Percentiles rank a stretch among this genome's conserved stretches.
Evolutionary conservation across 208 protist species (phyloP).

Genomic region (Leishmania arabica): DNA sequence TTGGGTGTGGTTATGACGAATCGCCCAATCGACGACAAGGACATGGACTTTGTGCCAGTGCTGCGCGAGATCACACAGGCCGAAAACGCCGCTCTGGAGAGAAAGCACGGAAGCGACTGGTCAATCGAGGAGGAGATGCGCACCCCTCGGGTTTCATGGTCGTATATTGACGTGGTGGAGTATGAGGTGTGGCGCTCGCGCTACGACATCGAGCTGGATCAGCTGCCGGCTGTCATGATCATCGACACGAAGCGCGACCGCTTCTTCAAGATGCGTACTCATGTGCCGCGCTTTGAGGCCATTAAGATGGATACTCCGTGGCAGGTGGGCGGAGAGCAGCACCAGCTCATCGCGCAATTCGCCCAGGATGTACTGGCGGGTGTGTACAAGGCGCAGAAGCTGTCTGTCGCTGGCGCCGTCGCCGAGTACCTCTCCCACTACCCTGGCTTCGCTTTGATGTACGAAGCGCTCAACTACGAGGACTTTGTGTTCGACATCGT

Average conservation of each 20-base stretch:
- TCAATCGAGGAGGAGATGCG: conserved; percentile 33
- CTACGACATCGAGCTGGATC: conserved; percentile 55
- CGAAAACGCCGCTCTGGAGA: conserved; percentile 32
- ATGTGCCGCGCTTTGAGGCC: conserved; percentile 57
- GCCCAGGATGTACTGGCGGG: conserved; percentile 54
- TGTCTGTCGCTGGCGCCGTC: conserved; percentile 46
- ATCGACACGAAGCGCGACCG: conserved; percentile 75
- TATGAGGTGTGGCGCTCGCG: conserved; percentile 58
- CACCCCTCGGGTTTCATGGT: conserved; percentile 49
- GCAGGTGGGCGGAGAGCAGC: conserved; percentile 61
- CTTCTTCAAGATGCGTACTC: conserved; percentile 64
- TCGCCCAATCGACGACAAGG: conserved; percentile 36
- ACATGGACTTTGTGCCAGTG: conserved; percentile 65
- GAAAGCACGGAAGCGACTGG: conserved; percentile 17
- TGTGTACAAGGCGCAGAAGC: conserved; percentile 59
- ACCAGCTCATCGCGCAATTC: conserved; percentile 60
- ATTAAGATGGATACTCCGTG: conserved; percentile 73
- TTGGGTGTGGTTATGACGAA: conserved; percentile 68
- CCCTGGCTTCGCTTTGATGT: conserved; percentile 45
- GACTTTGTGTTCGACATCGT: conserved; percentile 71
- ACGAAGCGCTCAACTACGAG: conserved; percentile 65
- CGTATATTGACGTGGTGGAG: conserved; percentile 53
- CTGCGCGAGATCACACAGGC: conserved; percentile 73
- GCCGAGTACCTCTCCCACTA: conserved; percentile 66
- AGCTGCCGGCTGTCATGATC: conserved; percentile 79